Evolutionary conservation across 129 eudicot genomes (phyloP).

Genomic region (Kitagawia praeruptora): DNA sequence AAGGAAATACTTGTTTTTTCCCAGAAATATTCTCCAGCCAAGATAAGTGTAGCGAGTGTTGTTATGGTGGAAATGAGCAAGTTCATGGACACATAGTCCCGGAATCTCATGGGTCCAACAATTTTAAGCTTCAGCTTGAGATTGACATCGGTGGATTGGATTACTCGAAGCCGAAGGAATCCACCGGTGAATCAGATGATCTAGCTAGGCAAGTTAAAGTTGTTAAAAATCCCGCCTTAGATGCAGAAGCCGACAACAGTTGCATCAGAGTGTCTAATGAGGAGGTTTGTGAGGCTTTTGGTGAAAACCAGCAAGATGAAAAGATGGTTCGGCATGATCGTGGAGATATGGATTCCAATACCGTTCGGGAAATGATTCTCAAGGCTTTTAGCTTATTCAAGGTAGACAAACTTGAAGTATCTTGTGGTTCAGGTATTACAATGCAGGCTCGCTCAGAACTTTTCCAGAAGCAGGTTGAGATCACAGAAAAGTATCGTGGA

Average conservation of each 20-base stretch:
- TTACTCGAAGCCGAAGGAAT: conserved; percentile 39
- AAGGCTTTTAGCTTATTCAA: conserved; percentile 21
- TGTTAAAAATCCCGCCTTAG: conserved; percentile 20
- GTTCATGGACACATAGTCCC: conserved; percentile 11
- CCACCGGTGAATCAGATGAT: conserved; percentile 61
- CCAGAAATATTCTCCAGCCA: conserved; percentile 46
- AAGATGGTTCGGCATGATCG: conserved; percentile 5
- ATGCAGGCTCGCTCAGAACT: conserved; percentile 48
- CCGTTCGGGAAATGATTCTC: conserved; percentile 41
- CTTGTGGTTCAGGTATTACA: conserved; percentile 26
- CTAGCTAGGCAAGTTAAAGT: conserved; percentile 32
- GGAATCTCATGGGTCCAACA: conserved; percentile 19
- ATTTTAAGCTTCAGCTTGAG: conserved; percentile 68
- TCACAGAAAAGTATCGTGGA: conserved; percentile 65
- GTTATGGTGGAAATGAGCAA: conserved; percentile 16
- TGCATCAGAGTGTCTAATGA: conserved; percentile 21
- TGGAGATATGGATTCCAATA: conserved; percentile 24
- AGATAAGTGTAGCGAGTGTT: conserved; percentile 29
- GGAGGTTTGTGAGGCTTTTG: conserved; percentile 25
- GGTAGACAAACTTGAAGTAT: conserved; percentile 37
- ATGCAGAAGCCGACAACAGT: conserved; percentile 28
- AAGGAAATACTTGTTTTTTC: conserved; percentile 50
- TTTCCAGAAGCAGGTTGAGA: conserved; percentile 68
- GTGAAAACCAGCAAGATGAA: conserved; percentile 24
- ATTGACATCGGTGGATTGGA: conserved; percentile 51